Evolutionary conservation across 176 grass and related monocot genomes (phyloP).

Genomic region (Ananas comosus): DNA sequence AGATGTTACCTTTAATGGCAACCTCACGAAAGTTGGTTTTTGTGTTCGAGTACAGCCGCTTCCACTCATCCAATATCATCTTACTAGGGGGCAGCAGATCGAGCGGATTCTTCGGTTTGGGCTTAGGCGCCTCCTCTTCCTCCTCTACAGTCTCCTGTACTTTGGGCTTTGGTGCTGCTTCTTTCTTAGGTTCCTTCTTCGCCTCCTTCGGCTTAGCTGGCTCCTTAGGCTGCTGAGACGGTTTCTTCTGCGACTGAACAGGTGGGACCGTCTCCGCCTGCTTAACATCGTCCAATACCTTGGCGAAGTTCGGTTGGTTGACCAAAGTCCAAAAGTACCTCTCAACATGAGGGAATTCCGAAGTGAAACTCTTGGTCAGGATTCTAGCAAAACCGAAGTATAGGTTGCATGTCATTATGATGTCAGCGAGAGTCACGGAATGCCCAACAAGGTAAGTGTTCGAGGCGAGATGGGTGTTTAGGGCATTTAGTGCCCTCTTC

Average conservation of each 20-base stretch:
- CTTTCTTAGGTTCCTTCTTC: constrained; percentile 52
- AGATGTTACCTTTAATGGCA: constrained; percentile 62
- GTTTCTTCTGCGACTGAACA: constrained; percentile 34
- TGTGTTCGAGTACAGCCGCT: constrained; percentile 76
- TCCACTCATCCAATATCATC: constrained; percentile 95
- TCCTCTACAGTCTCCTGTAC: constrained; percentile 27
- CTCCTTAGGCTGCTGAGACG: constrained; percentile 48
- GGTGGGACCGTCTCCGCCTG: constrained; percentile 50
- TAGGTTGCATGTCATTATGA: constrained; percentile 74
- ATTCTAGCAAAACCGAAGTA: constrained; percentile 35
- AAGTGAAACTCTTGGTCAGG: constrained; percentile 67
- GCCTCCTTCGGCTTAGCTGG: constrained; percentile 50
- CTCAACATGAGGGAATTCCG: constrained; percentile 71
- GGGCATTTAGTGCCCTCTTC: constrained; percentile 57
- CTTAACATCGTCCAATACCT: constrained; percentile 51
- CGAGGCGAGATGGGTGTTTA: constrained; percentile 62
- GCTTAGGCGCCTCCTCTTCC: constrained; percentile 74
- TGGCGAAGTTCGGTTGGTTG: constrained; percentile 69
- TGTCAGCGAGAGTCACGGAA: constrained; percentile 67
- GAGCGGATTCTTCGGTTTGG: constrained; percentile 73
- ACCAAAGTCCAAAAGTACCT: constrained; percentile 89
- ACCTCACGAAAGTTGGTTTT: constrained; percentile 88
- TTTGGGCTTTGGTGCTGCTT: constrained; percentile 49
- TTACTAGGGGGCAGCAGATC: constrained; percentile 78
- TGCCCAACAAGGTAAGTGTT: constrained; percentile 72